phyloP scores from a whole-genome alignment of 2,329 filamentous ascomycete genomes.

The Blastomyces percursus region DNA sequence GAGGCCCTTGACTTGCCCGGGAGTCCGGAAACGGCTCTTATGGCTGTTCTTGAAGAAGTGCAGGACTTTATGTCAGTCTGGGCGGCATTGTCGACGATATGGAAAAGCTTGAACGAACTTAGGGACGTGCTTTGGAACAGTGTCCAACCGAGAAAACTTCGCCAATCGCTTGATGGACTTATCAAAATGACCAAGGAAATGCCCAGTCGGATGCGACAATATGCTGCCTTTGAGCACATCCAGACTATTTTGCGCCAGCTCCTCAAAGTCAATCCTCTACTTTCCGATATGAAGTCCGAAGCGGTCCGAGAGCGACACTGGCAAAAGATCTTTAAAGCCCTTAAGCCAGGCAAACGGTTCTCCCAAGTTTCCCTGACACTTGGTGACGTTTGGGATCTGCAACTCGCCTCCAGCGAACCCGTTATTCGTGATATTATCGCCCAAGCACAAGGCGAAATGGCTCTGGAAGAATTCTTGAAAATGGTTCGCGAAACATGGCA shows the following conservation, averaged over 20 bases:
- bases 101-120: slow-evolving; percentile 90
- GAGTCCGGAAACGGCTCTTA: slow-evolving; percentile 66
- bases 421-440: slow-evolving; percentile 87
- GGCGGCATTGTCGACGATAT: slow-evolving; percentile 90
- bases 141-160: slow-evolving; percentile 86
- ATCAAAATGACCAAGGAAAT: slow-evolving; percentile 99
- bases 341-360: slow-evolving; percentile 87
- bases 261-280: slow-evolving; percentile 78
- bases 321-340: slow-evolving; percentile 93
- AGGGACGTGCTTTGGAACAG: slow-evolving; percentile 89
- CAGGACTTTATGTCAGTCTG: slow-evolving; percentile 99
- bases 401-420: slow-evolving; percentile 73
- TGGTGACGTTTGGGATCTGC: slow-evolving; percentile 97
- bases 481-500: slow-evolving; percentile 96
- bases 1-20: slow-evolving; percentile 86
- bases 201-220: slow-evolving; percentile 97
- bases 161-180: slow-evolving; percentile 75
- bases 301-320: slow-evolving; percentile 94
- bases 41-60: slow-evolving; percentile 84
- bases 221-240: slow-evolving; percentile 98
- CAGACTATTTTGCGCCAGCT: slow-evolving; percentile 80
- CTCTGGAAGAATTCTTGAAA: slow-evolving; percentile 91
- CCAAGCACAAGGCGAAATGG: slow-evolving; percentile 97
- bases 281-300: slow-evolving; percentile 89
- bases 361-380: slow-evolving; percentile 89